Conservation (phyloP, 352 stramenopile species). For the Globisporangium okanoganense region DNA sequence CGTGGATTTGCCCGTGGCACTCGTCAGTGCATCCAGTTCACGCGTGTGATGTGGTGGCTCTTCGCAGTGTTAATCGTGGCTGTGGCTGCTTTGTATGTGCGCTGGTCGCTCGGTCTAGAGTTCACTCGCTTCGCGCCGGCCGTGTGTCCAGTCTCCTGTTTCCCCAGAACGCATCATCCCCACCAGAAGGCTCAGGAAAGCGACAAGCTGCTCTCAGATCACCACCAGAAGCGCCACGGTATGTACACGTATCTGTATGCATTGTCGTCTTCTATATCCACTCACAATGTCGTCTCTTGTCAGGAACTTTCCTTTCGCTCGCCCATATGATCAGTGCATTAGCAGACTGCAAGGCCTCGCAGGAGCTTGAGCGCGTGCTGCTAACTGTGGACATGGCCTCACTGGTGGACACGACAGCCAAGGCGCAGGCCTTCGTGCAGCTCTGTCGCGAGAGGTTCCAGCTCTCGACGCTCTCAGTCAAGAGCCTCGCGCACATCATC, state of each 20-base stretch:
- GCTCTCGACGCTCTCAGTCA: constrained; percentile 11
- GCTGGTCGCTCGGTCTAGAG: not conserved
- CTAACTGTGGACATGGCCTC: not conserved
- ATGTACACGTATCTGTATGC: not conserved
- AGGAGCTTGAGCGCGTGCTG: constrained; percentile 4
- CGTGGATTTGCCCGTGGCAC: not conserved
- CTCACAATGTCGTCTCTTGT: not conserved
- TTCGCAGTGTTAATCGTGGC: constrained; percentile 2
- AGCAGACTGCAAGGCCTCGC: not conserved
- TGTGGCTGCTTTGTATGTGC: constrained; percentile 1
- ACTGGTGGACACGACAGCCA: not conserved
- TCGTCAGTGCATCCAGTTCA: not conserved
- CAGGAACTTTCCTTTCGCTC: not conserved
- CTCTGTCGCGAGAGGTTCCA: not conserved
- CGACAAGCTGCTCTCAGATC: not conserved
- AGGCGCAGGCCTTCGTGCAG: constrained; percentile 8
- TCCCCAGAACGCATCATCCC: not conserved
- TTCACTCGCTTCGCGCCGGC: not conserved
- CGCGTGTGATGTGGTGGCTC: constrained; percentile 7
- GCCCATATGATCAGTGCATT: not conserved
- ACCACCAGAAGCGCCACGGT: constrained; percentile 1
- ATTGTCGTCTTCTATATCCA: not conserved
- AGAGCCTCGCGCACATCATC: constrained; percentile 13
- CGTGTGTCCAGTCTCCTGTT: not conserved
- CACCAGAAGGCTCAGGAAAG: not conserved